Conservation (phyloP, 345 rosid genomes). For the Triadica sebifera region DNA sequence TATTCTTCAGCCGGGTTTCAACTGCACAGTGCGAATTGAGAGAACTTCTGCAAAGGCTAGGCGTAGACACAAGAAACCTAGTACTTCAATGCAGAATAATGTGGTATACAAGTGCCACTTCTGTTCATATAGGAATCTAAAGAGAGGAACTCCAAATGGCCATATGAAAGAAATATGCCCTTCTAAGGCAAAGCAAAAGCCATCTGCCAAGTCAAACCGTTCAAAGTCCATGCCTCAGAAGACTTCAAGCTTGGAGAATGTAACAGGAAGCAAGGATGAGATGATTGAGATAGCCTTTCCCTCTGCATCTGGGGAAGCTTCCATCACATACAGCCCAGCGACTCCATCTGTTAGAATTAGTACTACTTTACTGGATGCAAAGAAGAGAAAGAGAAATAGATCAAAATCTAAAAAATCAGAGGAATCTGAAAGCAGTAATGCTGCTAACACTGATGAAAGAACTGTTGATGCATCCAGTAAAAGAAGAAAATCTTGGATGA, state of each 20-base stretch:
- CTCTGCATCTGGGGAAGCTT: slow-evolving; percentile 22
- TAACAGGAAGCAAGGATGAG: slow-evolving; percentile 8
- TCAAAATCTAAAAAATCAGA: slow-evolving; percentile 34
- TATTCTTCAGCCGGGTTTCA: slow-evolving; percentile 66
- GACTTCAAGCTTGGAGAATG: slow-evolving; percentile 14
- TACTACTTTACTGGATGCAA: slow-evolving; percentile 38
- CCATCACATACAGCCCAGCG: slow-evolving; percentile 15
- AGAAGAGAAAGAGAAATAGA: slow-evolving; percentile 46
- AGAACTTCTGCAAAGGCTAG: slow-evolving; percentile 39
- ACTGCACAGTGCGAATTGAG: slow-evolving; percentile 62
- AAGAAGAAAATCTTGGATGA: slow-evolving; percentile 53
- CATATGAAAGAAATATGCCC: slow-evolving; percentile 45
- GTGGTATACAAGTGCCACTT: slow-evolving; percentile 69
- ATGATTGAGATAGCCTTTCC: slow-evolving; percentile 14
- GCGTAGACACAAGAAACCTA: slow-evolving; percentile 34
- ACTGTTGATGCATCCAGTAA: slow-evolving; percentile 34
- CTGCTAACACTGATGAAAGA: slow-evolving; percentile 14
- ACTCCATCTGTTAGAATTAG: slow-evolving; percentile 31
- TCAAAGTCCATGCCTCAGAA: slow-evolving; percentile 19
- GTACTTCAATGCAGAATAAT: slow-evolving; percentile 40
- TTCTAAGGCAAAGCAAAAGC: slow-evolving; percentile 3
- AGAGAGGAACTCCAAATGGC: slow-evolving; percentile 55
- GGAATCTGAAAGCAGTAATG: slow-evolving; percentile 27
- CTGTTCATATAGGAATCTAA: slow-evolving; percentile 52
- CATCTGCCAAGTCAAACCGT: slow-evolving; percentile 6